These are phyloP conservation scores for Musa beccarii DNA, from an alignment of 176 grass and related monocot species.

Conservation along the genomic window DNA sequence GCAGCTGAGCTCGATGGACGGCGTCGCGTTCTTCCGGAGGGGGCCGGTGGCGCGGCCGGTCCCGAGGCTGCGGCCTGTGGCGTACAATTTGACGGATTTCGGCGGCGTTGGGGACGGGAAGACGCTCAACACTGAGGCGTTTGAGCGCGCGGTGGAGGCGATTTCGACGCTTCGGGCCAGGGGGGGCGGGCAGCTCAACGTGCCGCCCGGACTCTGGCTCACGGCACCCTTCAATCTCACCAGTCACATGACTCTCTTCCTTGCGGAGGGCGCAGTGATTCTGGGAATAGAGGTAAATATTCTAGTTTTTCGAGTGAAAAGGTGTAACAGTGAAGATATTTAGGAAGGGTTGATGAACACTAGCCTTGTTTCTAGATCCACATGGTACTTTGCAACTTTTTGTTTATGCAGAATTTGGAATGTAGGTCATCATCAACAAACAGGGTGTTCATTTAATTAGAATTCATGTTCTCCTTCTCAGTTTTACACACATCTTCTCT, in stretches of 20 bases:
- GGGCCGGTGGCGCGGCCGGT: neutral
- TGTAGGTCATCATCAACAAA: neutral
- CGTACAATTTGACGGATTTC: slow-evolving; percentile 58
- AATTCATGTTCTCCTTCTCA: neutral
- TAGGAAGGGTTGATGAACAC: too few species aligned
- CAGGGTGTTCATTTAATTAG: too few species aligned
- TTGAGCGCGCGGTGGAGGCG: slow-evolving; percentile 16
- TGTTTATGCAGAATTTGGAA: neutral
- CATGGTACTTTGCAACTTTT: too few species aligned
- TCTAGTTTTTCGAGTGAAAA: neutral
- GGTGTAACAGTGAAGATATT: too few species aligned
- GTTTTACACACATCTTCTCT: neutral
- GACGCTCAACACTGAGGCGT: slow-evolving; percentile 56
- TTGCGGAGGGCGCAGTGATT: slow-evolving; percentile 14
- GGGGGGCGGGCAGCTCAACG: slow-evolving; percentile 20
- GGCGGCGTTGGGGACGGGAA: slow-evolving; percentile 64
- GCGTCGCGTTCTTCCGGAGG: neutral
- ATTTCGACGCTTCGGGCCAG: neutral
- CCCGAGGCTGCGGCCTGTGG: neutral
- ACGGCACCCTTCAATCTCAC: slow-evolving; percentile 23
- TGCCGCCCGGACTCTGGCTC: slow-evolving; percentile 13
- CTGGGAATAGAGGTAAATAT: slow-evolving; percentile 8
- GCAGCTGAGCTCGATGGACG: neutral
- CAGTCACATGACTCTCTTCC: slow-evolving; percentile 23
- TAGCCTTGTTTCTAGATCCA: too few species aligned